Evolutionary conservation across 2,329 filamentous ascomycete genomes (phyloP).

Genomic region (Camillea tinctor): DNA sequence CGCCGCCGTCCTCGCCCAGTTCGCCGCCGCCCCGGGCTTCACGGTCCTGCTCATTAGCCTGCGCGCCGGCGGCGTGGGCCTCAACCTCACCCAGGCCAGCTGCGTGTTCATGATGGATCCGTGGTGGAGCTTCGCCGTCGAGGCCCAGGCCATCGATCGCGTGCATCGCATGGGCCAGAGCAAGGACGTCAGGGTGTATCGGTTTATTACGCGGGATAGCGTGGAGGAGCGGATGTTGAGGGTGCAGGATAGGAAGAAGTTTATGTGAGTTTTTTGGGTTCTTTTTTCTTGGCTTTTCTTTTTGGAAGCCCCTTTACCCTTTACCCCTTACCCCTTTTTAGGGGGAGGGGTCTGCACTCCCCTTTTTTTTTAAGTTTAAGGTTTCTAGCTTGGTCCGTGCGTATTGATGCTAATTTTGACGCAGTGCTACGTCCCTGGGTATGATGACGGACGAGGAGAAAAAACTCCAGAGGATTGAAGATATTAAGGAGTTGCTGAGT

Average conservation of each 20-base stretch:
- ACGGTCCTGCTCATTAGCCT: conserved; percentile 80
- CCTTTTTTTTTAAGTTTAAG: background rate
- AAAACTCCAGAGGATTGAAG: conserved; percentile 83
- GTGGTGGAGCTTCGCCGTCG: conserved; percentile 98
- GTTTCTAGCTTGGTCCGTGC: conserved; percentile 22
- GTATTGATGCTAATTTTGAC: background rate
- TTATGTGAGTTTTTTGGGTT: conserved; percentile 64
- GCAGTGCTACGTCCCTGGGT: conserved; percentile 84
- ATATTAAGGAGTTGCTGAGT: conserved; percentile 87
- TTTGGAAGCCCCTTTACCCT: no score
- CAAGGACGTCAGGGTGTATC: conserved; percentile 77
- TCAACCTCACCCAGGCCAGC: conserved; percentile 87
- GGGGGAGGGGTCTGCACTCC: no score
- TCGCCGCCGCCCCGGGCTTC: conserved; percentile 61
- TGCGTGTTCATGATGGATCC: conserved; percentile 99
- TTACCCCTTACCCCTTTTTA: no score
- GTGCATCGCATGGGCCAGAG: conserved; percentile 97
- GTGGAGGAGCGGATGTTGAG: conserved; percentile 94
- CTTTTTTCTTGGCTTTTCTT: conserved; percentile 5
- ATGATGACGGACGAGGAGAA: conserved; percentile 97
- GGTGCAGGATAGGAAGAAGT: conserved; percentile 94
- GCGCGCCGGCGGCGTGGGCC: conserved; percentile 85
- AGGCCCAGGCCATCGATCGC: conserved; percentile 95
- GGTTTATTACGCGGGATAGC: conserved; percentile 86
- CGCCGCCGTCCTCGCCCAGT: conserved; percentile 73